phyloP scores from a whole-genome alignment of 257 asterid genomes.

The Petunia axillaris region DNA sequence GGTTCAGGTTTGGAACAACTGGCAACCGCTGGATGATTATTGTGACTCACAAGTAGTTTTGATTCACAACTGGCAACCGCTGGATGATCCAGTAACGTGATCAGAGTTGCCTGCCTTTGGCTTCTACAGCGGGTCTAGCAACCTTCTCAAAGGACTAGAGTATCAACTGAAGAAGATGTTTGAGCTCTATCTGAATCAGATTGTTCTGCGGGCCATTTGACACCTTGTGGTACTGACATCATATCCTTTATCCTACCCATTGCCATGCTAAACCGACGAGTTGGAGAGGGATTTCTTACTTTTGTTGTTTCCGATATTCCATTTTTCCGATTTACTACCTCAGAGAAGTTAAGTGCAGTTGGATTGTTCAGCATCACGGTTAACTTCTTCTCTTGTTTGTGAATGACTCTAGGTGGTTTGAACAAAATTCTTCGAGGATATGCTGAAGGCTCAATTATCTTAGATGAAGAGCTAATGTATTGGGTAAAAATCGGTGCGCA shows the following conservation, averaged over 20 bases:
- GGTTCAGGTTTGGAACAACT: conserved; percentile 37
- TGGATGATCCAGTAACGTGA: conserved; percentile 37
- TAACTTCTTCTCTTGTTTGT: conserved; percentile 39
- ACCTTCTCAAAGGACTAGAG: conserved; percentile 81
- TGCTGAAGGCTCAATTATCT: conserved; percentile 25
- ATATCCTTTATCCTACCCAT: conserved; percentile 44
- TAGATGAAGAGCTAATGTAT: conserved; percentile 30
- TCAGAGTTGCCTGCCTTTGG: conserved; percentile 52
- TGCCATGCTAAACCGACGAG: conserved; percentile 52
- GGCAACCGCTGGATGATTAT: conserved; percentile 29
- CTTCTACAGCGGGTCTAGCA: conserved; percentile 70
- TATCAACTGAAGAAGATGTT: conserved; percentile 28
- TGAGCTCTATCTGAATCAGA: conserved; percentile 38
- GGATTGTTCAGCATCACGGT: conserved; percentile 32
- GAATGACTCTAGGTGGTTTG: conserved; percentile 42
- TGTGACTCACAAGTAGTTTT: conserved; percentile 45
- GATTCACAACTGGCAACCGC: conserved; percentile 43
- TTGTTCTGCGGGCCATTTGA: conserved; percentile 21
- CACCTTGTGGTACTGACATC: conserved; percentile 30
- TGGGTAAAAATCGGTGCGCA: no score
- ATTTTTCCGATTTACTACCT: no score
- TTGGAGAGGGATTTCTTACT: conserved; percentile 60
- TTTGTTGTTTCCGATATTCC: conserved; percentile 36
- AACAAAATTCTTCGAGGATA: conserved; percentile 32
- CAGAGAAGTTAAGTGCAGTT: conserved; percentile 21